phyloP scores from a whole-genome alignment of 2,329 filamentous ascomycete species.

The Parastagonospora nodorum region DNA sequence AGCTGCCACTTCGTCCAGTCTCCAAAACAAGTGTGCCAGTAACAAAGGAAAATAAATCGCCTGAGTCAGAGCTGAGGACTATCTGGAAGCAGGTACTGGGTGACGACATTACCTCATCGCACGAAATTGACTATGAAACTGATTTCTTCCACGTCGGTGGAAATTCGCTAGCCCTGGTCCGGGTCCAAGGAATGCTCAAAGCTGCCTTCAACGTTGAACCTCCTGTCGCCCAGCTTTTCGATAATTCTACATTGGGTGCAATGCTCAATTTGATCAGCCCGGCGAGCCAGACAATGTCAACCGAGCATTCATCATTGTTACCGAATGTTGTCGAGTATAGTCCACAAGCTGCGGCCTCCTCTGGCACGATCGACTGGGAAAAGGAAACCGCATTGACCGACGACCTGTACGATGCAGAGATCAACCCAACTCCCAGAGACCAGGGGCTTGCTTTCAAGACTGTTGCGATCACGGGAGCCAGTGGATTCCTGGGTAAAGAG shows the following conservation, averaged over 20 bases:
- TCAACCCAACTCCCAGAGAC: no score
- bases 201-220: constrained; percentile 38
- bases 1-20: constrained; percentile 12
- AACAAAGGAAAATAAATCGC: constrained; percentile 13
- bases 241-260: constrained; percentile 41
- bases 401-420: no score
- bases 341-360: no score
- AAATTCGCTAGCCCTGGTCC: background rate
- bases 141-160: constrained; percentile 21
- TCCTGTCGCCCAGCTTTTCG: constrained; percentile 46
- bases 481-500: no score
- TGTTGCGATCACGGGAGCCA: no score
- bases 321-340: no score
- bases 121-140: background rate
- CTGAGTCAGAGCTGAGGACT: no score
- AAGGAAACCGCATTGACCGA: constrained; percentile 34
- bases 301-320: no score
- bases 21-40: constrained; percentile 28
- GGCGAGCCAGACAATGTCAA: background rate
- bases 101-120: constrained; percentile 12
- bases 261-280: constrained; percentile 44
- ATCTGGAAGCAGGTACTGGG: constrained; percentile 16
- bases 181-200: constrained; percentile 45
- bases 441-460: no score
- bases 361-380: constrained; percentile 46